Evolutionary conservation across 2,329 filamentous ascomycete species (phyloP).

Genomic region (Cercospora beticola): DNA sequence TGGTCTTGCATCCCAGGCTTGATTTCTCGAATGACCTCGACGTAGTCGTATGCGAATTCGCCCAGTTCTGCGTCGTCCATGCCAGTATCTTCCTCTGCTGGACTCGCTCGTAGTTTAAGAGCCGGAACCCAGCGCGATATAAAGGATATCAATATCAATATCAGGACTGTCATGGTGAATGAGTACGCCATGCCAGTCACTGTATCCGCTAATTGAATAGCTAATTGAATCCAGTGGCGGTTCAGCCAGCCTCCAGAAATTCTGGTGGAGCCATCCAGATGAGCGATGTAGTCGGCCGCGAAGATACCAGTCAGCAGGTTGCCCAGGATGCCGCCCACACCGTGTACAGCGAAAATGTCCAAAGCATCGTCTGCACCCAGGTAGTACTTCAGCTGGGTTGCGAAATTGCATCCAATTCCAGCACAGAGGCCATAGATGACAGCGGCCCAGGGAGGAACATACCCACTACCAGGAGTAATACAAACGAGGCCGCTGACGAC

Average conservation of each 20-base stretch:
- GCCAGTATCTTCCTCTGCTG: conserved; percentile 78
- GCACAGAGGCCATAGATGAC: conserved; percentile 76
- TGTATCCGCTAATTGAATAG: conserved; percentile 80
- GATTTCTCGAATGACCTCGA: conserved; percentile 76
- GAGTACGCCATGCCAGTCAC: conserved; percentile 74
- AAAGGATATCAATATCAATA: conserved; percentile 61
- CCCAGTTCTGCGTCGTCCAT: conserved; percentile 87
- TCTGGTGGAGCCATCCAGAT: conserved; percentile 67
- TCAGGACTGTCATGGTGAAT: conserved; percentile 73
- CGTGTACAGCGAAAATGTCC: conserved; percentile 85
- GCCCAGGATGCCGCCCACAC: conserved; percentile 72
- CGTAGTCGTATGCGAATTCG: conserved; percentile 94
- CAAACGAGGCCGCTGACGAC: conserved; percentile 83
- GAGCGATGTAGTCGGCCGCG: conserved; percentile 79
- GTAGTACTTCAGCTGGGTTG: conserved; percentile 85
- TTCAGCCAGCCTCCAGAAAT: conserved; percentile 82
- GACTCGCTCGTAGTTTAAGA: conserved; percentile 68
- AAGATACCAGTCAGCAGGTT: conserved; percentile 81
- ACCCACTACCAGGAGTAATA: conserved; percentile 86
- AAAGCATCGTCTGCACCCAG: conserved; percentile 79
- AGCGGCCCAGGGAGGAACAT: conserved; percentile 80
- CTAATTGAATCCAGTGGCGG: conserved; percentile 78
- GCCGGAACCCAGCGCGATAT: conserved; percentile 76
- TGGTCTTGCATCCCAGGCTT: conserved; percentile 29
- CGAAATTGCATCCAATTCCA: conserved; percentile 79